Percentiles rank a stretch among this genome's conserved stretches.
These are phyloP conservation scores for Escallonia rubra DNA, from an alignment of 129 eudicot genomes.

Conservation along the genomic window DNA sequence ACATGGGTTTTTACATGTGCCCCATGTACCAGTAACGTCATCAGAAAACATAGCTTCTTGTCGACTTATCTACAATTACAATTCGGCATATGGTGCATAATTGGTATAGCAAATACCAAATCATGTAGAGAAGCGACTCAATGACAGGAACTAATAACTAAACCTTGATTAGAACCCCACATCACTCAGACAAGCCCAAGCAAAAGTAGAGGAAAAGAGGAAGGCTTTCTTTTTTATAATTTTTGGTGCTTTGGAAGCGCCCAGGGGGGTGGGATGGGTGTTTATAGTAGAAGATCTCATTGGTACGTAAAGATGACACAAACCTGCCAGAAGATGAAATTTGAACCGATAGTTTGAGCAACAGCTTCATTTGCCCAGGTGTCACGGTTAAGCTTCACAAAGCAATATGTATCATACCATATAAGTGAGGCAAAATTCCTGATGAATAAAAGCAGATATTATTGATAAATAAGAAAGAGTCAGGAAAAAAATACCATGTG, in stretches of 20 bases:
- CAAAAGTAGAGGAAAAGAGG: neutral
- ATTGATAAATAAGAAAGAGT: neutral
- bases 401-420: slow-evolving; percentile 8
- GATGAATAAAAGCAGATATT: neutral
- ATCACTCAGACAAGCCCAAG: neutral
- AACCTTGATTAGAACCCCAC: neutral
- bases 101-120: neutral
- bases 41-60: too few species aligned
- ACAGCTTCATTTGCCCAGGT: slow-evolving; percentile 99
- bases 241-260: neutral
- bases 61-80: too few species aligned
- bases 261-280: neutral
- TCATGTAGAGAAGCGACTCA: neutral
- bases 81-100: too few species aligned
- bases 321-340: slow-evolving; percentile 99
- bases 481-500: slow-evolving; percentile 64
- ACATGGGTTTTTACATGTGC: too few species aligned
- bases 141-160: neutral
- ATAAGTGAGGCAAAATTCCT: neutral
- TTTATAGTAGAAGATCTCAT: neutral
- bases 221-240: too few species aligned
- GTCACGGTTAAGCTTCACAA: slow-evolving; percentile 88
- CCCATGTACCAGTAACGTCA: too few species aligned
- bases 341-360: slow-evolving; percentile 77
- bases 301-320: slow-evolving; percentile 2